phyloP scores from a whole-genome alignment of 1,284 basidiomycete genomes.

The Malassezia sympodialis region DNA sequence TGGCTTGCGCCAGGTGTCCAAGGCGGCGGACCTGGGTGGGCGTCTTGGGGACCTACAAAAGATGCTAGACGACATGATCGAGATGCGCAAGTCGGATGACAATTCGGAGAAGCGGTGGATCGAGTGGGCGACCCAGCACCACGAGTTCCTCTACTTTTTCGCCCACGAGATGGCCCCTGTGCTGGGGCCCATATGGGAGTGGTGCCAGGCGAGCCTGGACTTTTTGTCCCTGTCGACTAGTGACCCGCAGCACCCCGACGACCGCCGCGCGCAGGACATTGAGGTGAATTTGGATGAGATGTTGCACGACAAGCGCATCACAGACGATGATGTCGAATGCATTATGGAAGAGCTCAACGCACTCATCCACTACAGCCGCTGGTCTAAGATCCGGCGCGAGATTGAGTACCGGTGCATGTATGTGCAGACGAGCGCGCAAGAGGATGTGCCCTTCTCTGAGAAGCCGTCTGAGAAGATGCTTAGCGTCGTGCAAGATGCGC shows the following conservation, averaged over 20 bases:
- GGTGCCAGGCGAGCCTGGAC: constrained; percentile 37
- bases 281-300: constrained; percentile 46
- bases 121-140: constrained; percentile 37
- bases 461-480: neutral
- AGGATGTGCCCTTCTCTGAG: too few relatives aligned
- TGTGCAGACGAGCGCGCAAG: constrained; percentile 23
- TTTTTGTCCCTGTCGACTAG: constrained; percentile 44
- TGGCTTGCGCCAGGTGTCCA: constrained; percentile 29
- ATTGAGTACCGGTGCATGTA: constrained; percentile 39
- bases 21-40: constrained; percentile 28
- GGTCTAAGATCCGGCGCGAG: constrained; percentile 45
- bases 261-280: constrained; percentile 33
- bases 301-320: constrained; percentile 38
- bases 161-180: constrained; percentile 42
- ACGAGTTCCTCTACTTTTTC: constrained; percentile 39
- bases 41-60: constrained; percentile 41
- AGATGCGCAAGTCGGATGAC: constrained; percentile 27
- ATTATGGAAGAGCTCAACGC: constrained; percentile 34
- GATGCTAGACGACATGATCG: constrained; percentile 40
- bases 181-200: constrained; percentile 33
- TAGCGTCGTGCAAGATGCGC: constrained; percentile 23
- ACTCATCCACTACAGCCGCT: constrained; percentile 31
- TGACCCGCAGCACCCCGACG: constrained; percentile 38
- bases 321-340: constrained; percentile 29
- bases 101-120: constrained; percentile 37